Conservation (phyloP, 345 rosid species). For the Gossypium rotundifolium region DNA sequence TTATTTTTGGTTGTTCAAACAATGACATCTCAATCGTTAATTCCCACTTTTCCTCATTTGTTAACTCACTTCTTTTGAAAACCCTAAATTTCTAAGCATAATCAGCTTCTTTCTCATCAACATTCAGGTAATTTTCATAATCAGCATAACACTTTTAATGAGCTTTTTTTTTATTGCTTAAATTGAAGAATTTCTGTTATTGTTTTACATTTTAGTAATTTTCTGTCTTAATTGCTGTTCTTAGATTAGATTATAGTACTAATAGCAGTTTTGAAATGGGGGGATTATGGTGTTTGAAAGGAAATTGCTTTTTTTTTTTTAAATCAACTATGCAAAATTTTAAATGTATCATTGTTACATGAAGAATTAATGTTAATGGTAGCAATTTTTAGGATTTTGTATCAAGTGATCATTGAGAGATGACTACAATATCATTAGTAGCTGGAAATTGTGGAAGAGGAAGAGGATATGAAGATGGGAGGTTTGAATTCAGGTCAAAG, state of each 20-base stretch:
- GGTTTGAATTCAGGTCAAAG: slow-evolving; percentile 18
- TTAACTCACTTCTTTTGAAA: neutral
- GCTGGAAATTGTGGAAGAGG: slow-evolving; percentile 26
- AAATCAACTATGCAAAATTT: neutral
- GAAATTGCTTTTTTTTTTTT: neutral
- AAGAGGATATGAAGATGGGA: slow-evolving; percentile 8
- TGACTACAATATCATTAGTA: slow-evolving; percentile 19
- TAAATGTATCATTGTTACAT: slow-evolving; percentile 1
- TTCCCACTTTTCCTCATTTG: neutral
- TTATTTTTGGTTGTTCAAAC: neutral
- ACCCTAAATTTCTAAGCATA: neutral
- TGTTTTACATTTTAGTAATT: neutral
- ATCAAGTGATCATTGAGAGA: slow-evolving; percentile 10
- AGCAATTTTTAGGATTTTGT: neutral
- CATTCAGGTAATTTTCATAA: neutral
- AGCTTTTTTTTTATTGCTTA: neutral
- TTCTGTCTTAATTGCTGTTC: neutral
- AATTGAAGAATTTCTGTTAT: neutral
- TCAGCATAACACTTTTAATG: neutral
- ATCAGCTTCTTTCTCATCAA: neutral
- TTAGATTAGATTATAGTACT: neutral
- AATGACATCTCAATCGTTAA: slow-evolving; percentile 7
- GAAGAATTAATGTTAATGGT: neutral
- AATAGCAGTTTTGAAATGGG: too few species aligned
- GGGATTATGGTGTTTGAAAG: too few species aligned